Evolutionary conservation across 805 yeast species (phyloP).

Genomic region (Hanseniaspora osmophila): DNA sequence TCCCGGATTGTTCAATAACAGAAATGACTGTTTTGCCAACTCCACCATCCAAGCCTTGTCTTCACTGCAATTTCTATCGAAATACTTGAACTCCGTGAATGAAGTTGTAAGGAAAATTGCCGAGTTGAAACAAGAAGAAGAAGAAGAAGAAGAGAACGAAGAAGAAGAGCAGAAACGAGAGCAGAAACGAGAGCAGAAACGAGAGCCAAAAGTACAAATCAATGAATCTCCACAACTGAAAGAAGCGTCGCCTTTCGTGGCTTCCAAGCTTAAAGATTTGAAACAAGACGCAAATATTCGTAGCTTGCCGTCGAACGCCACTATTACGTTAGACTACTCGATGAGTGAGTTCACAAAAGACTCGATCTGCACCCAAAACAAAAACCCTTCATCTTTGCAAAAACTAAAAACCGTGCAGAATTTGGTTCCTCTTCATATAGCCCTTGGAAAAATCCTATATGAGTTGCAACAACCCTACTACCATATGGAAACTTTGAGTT

Average conservation of each 20-base stretch:
- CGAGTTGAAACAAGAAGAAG: not conserved
- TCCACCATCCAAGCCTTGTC: constrained; percentile 71
- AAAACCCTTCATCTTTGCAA: no score
- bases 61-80: constrained; percentile 43
- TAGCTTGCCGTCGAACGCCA: constrained; percentile 8
- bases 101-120: not conserved
- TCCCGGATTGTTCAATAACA: constrained; percentile 68
- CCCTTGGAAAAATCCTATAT: constrained; percentile 35
- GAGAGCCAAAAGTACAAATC: no score
- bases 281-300: not conserved
- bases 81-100: constrained; percentile 32
- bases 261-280: no score
- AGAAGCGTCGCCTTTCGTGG: no score
- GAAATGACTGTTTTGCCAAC: constrained; percentile 89
- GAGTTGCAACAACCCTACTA: constrained; percentile 51
- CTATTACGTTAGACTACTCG: constrained; percentile 7
- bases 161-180: constrained; percentile 9
- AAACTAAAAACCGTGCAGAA: no score
- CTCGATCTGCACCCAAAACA: no score
- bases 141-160: not conserved
- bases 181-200: constrained; percentile 3
- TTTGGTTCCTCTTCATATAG: constrained; percentile 37
- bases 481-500: constrained; percentile 42
- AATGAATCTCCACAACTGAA: no score
- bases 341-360: constrained; percentile 5